Conservation (phyloP, 2,329 filamentous ascomycete species). For the Trichoderma koningii region DNA sequence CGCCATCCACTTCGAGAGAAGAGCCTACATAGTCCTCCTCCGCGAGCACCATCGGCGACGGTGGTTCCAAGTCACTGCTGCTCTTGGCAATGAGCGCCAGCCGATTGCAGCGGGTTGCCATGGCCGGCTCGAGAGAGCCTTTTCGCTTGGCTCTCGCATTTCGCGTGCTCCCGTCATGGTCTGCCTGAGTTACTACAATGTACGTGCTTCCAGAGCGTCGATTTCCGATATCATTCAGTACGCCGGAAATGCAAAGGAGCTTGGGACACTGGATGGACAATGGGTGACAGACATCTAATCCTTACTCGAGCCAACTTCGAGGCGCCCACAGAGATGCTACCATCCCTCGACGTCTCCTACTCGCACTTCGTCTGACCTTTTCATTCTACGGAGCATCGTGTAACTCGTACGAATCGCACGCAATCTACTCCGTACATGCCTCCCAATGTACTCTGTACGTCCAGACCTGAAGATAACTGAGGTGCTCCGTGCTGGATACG, state of each 20-base stretch:
- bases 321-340: no score
- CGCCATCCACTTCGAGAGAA: background rate
- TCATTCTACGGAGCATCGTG: no score
- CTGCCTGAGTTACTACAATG: background rate
- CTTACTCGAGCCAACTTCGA: background rate
- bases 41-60: slow-evolving; percentile 2
- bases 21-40: background rate
- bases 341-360: no score
- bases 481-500: background rate
- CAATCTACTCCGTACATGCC: no score
- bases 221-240: slow-evolving; percentile 11
- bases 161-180: slow-evolving; percentile 1
- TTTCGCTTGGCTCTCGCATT: slow-evolving; percentile 14
- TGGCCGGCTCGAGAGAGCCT: background rate
- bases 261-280: background rate
- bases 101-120: slow-evolving; percentile 7
- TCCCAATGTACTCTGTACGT: no score
- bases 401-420: no score
- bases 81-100: slow-evolving; percentile 17
- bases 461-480: background rate
- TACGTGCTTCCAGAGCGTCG: slow-evolving; percentile 7
- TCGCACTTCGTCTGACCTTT: no score
- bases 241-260: background rate
- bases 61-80: background rate
- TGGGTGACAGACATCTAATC: background rate